phyloP scores from a whole-genome alignment of 768 basidiomycete species.

The Suillus lakei region DNA sequence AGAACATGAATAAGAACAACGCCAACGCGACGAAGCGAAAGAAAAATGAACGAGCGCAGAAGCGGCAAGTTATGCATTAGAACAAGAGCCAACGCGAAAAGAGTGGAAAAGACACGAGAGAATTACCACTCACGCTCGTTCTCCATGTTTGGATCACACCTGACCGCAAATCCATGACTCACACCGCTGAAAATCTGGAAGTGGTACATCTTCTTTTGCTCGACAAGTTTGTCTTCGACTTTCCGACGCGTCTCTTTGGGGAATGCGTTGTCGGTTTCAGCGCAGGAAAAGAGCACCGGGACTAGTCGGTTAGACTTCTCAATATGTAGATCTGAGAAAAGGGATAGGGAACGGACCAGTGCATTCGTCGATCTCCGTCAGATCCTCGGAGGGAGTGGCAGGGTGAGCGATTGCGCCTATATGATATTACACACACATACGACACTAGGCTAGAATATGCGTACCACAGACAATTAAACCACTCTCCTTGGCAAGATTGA shows the following conservation, averaged over 20 bases:
- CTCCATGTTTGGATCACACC: not conserved
- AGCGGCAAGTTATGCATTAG: not conserved
- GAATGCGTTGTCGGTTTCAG: conserved; percentile 55
- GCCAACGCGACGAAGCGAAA: too few species aligned
- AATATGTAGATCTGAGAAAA: not conserved
- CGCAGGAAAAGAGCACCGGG: conserved; percentile 55
- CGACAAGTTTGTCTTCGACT: conserved; percentile 53
- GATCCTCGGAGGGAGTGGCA: conserved; percentile 31
- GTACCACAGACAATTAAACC: conserved; percentile 45
- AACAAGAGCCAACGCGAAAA: not conserved
- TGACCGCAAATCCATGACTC: not conserved
- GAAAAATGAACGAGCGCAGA: too few species aligned
- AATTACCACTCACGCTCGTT: not conserved
- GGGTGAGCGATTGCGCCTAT: conserved; percentile 55
- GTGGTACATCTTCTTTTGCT: conserved; percentile 49
- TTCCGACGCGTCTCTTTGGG: conserved; percentile 48
- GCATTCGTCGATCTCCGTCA: conserved; percentile 51
- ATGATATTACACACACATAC: not conserved
- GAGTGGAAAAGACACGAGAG: not conserved
- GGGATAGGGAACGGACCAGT: conserved; percentile 42
- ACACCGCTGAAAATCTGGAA: conserved; percentile 53
- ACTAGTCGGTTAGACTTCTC: conserved; percentile 33
- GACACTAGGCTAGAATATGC: not conserved
- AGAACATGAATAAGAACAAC: not conserved
- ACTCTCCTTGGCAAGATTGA: conserved; percentile 46